These are phyloP conservation scores for Lasiodiplodia sp. DNA, from an alignment of 2,329 filamentous ascomycete genomes.

Conservation along the genomic window DNA sequence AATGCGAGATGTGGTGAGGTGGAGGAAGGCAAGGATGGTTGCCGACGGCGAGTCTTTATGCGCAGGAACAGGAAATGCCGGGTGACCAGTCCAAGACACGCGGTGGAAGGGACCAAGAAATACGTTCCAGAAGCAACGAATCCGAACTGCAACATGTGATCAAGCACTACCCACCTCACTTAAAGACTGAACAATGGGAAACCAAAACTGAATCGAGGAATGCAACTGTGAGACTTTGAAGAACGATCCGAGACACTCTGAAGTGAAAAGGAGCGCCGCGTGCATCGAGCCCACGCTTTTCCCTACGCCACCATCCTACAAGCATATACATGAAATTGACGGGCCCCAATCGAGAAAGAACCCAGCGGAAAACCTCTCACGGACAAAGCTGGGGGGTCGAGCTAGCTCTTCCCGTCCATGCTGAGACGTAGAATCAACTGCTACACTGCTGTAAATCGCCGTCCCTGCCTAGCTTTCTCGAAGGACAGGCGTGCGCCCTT, in stretches of 20 bases:
- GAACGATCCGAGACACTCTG: not conserved
- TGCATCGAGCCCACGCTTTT: not conserved
- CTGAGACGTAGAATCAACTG: not conserved
- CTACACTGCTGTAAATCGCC: not conserved
- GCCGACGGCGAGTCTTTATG: not conserved
- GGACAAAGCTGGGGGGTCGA: too few species aligned
- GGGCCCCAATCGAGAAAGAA: not conserved
- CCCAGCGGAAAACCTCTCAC: not conserved
- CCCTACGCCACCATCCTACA: not conserved
- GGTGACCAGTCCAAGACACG: not conserved
- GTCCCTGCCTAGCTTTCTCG: not conserved
- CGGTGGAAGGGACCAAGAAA: not conserved
- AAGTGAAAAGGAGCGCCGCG: not conserved
- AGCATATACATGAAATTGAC: not conserved
- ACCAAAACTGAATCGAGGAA: not conserved
- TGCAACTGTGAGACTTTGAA: not conserved
- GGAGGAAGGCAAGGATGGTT: not conserved
- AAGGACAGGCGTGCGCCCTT: not conserved
- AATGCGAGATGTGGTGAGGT: not conserved
- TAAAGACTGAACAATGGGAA: not conserved
- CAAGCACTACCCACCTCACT: not conserved
- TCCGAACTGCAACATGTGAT: not conserved
- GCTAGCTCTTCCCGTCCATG: not conserved
- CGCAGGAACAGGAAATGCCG: not conserved
- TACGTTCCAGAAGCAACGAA: conserved; percentile 2